These are phyloP conservation scores for Erigeron philadelphicus DNA, from an alignment of 140 eudicot genomes.

Conservation along the genomic window DNA sequence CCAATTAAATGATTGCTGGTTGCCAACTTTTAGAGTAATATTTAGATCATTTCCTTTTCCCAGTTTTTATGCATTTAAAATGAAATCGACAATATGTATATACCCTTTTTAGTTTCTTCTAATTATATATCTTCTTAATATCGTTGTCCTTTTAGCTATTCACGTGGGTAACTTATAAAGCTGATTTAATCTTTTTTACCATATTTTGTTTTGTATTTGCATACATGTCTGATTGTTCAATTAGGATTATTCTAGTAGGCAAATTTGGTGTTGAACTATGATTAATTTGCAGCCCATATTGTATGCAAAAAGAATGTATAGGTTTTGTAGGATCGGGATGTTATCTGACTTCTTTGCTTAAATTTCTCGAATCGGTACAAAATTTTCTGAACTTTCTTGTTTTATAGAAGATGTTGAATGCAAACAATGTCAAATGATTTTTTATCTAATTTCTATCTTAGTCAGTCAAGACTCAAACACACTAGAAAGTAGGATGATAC, in stretches of 20 bases:
- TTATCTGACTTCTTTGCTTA: neutral
- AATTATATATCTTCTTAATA: neutral
- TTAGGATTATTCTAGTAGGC: neutral
- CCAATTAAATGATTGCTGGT: neutral
- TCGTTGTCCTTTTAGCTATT: neutral
- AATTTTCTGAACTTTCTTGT: neutral
- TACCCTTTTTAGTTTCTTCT: neutral
- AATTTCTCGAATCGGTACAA: neutral
- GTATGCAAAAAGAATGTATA: constrained; percentile 1
- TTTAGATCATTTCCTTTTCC: neutral
- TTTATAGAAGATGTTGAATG: neutral
- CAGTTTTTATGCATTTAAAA: neutral
- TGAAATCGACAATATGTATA: neutral
- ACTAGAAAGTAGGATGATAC: neutral
- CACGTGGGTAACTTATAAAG: neutral
- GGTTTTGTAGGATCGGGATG: neutral
- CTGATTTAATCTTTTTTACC: no score
- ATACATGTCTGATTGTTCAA: neutral
- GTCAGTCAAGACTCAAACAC: neutral
- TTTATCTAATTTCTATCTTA: neutral
- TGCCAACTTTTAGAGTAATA: constrained; percentile 3
- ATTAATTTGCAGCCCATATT: neutral
- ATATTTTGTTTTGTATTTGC: no score
- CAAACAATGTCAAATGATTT: neutral
- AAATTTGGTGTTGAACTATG: neutral